Conservation (phyloP, 78 protist genomes). For the Dictyostelium firmibasis region DNA sequence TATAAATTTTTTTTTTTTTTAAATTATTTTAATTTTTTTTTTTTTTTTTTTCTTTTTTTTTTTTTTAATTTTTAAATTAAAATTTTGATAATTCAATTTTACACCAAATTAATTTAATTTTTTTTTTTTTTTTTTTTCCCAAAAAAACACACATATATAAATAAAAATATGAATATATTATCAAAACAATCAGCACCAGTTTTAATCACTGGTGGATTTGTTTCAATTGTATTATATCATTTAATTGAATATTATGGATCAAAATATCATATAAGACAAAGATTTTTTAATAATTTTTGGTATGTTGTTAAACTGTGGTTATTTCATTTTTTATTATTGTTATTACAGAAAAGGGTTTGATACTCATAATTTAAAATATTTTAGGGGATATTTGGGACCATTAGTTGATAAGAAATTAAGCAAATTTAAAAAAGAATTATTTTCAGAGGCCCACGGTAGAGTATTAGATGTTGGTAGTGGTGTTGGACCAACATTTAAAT, state of each 20-base stretch:
- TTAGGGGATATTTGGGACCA: conserved; percentile 45
- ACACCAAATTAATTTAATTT: neutral
- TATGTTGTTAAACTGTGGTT: too few relatives aligned
- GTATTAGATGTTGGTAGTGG: conserved; percentile 60
- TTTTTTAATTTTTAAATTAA: neutral
- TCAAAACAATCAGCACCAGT: neutral
- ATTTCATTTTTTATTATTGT: neutral
- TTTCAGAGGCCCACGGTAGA: conserved; percentile 19
- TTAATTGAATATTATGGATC: neutral
- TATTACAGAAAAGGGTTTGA: too few relatives aligned
- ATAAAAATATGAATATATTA: neutral
- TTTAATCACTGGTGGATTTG: neutral
- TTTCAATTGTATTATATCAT: neutral
- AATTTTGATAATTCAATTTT: neutral
- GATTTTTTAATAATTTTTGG: conserved; percentile 23
- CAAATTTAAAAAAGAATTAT: conserved; percentile 7
- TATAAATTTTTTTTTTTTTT: neutral
- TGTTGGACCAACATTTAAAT: conserved; percentile 38
- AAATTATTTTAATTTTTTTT: neutral
- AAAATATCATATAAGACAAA: neutral
- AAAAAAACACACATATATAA: neutral
- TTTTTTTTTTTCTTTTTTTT: neutral
- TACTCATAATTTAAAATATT: neutral
- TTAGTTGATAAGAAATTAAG: neutral
- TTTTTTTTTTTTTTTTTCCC: neutral